Base-by-base conservation (phyloP, 768 basidiomycete species). In the Collybia sordida region DNA sequence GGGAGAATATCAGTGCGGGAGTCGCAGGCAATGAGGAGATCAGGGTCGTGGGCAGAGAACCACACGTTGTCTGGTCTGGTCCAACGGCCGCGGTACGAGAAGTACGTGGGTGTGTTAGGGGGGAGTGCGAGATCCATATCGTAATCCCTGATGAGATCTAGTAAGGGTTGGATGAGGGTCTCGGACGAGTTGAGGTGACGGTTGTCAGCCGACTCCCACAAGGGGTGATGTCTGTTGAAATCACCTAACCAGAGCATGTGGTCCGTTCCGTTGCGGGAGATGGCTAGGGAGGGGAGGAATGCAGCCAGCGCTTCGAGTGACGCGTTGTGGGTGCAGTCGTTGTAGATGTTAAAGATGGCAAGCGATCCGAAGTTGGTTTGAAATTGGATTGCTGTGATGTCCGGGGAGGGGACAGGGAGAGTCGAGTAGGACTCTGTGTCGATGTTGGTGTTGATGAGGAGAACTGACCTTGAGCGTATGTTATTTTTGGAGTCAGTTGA, bases 381-480 rank as follows among this genome's bases (percentile, higher is more conserved):
- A 25, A 50, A 50, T 4, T 11, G 19, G 25, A 45, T 24, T 0
- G 42, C 42, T 6, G 49, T 50, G 36, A 50, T 50, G 15, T 50
- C 42, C 3, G 41, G 35, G 41, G 19, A 21, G 40, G 28, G 48
- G 11, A 49, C 21, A 3, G 22, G 18, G 17, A 49, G 27, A 6
- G 39, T 39, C 27, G 45, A 36, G 21, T 46, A 52, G 1, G 38
- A 18, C 23, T 56, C 49, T 5, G 55, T 43, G 15, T 35, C 19
- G 4, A 56, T 43, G 37, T 50, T 52, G n/a, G 51, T 39, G n/a
- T 56, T 56, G 3, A 56, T 41, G 1, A 56, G 51, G 1, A 56
- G 6, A 3, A 56, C 21, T 1, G 55, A 52, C 6, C 23, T 6
- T 4, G 24, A 15, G 14, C 23, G n/a, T n/a, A n/a, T n/a, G n/a